Conservation (phyloP, 371 early-diverging fungal species). For the Circinella minor region DNA sequence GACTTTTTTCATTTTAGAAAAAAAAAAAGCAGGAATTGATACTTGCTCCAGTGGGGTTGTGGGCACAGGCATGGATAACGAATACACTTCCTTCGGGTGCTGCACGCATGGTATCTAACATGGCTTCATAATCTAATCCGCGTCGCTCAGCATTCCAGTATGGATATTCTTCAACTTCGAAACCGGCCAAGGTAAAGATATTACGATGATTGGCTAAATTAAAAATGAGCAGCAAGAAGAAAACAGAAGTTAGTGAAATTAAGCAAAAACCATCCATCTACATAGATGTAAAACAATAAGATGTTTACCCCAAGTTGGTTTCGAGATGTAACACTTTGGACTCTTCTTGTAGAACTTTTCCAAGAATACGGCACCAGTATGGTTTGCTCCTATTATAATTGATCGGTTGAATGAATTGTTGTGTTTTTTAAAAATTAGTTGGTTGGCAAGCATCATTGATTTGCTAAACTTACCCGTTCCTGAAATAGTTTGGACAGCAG, state of each 20-base stretch:
- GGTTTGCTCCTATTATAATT: constrained; percentile 12
- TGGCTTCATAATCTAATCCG: constrained; percentile 78
- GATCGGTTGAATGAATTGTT: no score
- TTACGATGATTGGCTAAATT: constrained; percentile 78
- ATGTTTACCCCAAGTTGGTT: constrained; percentile 87
- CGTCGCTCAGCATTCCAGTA: constrained; percentile 85
- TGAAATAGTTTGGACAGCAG: constrained; percentile 88
- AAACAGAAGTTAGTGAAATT: neutral
- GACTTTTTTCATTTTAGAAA: no score
- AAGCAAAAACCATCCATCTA: neutral
- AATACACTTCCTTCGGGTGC: constrained; percentile 82
- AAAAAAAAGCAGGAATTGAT: no score
- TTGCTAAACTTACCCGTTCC: constrained; percentile 88
- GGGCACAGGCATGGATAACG: constrained; percentile 42
- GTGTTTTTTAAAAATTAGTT: no score
- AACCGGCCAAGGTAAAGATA: constrained; percentile 85
- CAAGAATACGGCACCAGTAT: constrained; percentile 86
- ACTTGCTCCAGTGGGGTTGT: constrained; percentile 88
- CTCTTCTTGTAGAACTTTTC: constrained; percentile 68
- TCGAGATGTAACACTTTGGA: constrained; percentile 82
- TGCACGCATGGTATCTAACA: constrained; percentile 66
- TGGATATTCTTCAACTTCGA: constrained; percentile 80
- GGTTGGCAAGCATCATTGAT: no score
- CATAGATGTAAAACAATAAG: neutral
- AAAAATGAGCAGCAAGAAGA: no score